Conservation (phyloP, 768 basidiomycete species). For the Leccinum broughii region DNA sequence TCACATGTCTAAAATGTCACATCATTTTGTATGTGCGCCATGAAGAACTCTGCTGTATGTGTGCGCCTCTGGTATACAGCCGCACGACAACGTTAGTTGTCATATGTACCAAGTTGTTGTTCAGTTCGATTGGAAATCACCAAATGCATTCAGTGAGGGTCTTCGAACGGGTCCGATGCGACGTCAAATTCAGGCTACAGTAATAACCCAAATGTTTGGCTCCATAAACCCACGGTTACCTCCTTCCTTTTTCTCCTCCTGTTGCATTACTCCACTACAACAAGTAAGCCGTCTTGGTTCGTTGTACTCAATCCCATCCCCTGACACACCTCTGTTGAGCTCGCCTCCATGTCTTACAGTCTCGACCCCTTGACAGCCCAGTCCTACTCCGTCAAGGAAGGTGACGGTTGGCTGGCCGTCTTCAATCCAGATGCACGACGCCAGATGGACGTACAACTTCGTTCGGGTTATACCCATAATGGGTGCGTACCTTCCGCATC, state of each 20-base stretch:
- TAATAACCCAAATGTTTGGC: background rate
- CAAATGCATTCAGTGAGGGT: slow-evolving; percentile 2
- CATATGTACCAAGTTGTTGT: background rate
- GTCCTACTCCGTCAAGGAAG: slow-evolving; percentile 42
- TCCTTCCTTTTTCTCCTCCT: background rate
- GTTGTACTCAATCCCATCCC: background rate
- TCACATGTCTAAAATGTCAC: background rate
- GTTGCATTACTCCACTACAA: background rate
- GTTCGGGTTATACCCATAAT: slow-evolving; percentile 79
- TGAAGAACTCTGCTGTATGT: background rate
- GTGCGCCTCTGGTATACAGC: background rate
- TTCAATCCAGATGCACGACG: slow-evolving; percentile 51
- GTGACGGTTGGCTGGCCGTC: slow-evolving; percentile 52
- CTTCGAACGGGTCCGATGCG: slow-evolving; percentile 3
- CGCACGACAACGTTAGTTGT: slow-evolving; percentile 5
- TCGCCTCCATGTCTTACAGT: slow-evolving; percentile 21
- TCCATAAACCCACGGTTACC: background rate
- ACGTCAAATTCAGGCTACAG: slow-evolving; percentile 1
- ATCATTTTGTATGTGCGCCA: background rate
- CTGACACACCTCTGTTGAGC: slow-evolving; percentile 12
- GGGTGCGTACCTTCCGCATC: slow-evolving; percentile 51
- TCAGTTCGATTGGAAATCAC: slow-evolving; percentile 10
- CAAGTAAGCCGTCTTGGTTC: slow-evolving; percentile 5
- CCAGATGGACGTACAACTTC: slow-evolving; percentile 52
- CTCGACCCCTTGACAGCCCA: slow-evolving; percentile 32